Base-by-base conservation (phyloP, 2,329 filamentous ascomycete species). In the Fusarium ambrosium region DNA sequence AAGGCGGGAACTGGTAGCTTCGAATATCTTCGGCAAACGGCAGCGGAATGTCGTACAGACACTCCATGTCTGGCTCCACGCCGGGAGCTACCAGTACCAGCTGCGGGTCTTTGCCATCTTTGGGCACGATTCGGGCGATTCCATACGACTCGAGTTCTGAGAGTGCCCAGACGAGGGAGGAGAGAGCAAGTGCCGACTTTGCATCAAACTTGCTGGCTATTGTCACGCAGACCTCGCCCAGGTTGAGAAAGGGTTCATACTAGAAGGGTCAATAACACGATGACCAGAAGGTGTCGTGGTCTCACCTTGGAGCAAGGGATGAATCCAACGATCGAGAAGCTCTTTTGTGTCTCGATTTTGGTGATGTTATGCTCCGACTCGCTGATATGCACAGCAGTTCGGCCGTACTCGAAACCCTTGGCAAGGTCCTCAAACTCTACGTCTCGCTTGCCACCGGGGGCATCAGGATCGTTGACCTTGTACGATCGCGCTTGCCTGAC, bases 11-110 rank as follows among this genome's bases (percentile, higher is more conserved):
- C 68, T 92, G 93, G 81, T 98, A 98, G n/a, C 89, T 89, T 39
- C 97, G 91, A 58, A 98, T 88, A 80, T 99, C 97, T 85, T 99
- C 97, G 3, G 95, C 92, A 79, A 98, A 99, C 0, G 97, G 97
- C 7, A 98, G 87, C 39, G 97, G 95, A 1, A 97, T 89, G 80
- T 99, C 97, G 72, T 98, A 92, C 2, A 99, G 87, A 77, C 94
- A 96, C 81, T 98, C 95, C 74, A 94, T 91, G 29, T 94, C 92
- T 3, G 89, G 86, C 71, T 97, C 94, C 69, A 98, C 91, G 22
- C 91, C 89, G 4, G 97, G 97, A 6, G 93, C 92, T 51, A 99
- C 88, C 16, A 98, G 86, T 1, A 98, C 84, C 18, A 98, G 85
- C 34, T 91, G 80, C 0, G 97, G 96, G 3, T 94, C 89, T 75